phyloP scores from a whole-genome alignment of 1,284 basidiomycete species.

The Laetiporus sulphureus region DNA sequence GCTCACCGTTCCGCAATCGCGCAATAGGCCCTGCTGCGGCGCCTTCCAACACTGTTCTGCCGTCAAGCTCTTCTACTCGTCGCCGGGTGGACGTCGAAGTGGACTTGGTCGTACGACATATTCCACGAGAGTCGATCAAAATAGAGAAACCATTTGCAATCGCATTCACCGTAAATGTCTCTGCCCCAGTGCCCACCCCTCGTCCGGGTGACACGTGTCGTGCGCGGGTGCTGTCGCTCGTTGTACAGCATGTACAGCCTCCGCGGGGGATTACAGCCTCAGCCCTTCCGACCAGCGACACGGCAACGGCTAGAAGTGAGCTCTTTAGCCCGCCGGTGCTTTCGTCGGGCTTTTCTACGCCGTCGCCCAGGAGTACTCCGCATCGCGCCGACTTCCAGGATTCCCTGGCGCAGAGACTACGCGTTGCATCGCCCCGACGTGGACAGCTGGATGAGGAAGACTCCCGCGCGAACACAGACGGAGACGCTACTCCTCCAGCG shows the following conservation, averaged over 20 bases:
- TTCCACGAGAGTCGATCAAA: conserved; percentile 37
- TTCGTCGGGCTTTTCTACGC: conserved; percentile 43
- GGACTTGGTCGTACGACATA: conserved; percentile 48
- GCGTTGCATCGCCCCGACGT: conserved; percentile 33
- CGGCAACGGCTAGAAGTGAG: conserved; percentile 21
- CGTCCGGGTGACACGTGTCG: conserved; percentile 24
- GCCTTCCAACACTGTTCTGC: conserved; percentile 10
- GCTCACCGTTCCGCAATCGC: conserved; percentile 48
- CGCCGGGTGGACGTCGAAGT: conserved; percentile 43
- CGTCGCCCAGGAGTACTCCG: conserved; percentile 35
- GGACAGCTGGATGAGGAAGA: conserved; percentile 16
- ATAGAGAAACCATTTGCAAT: conserved; percentile 56
- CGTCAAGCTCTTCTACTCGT: conserved; percentile 10
- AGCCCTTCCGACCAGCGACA: conserved; percentile 12
- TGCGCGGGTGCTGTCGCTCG: conserved; percentile 41
- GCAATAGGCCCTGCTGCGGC: too few relatives aligned
- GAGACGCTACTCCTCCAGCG: conserved; percentile 16
- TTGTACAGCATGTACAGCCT: conserved; percentile 56
- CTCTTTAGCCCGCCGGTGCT: conserved; percentile 36
- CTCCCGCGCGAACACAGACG: conserved; percentile 22
- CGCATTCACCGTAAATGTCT: conserved; percentile 42
- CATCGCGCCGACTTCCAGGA: conserved; percentile 38
- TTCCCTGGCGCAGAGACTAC: conserved; percentile 39
- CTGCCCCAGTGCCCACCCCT: conserved; percentile 30
- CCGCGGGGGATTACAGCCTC: conserved; percentile 25